Conservation (phyloP, 2,329 filamentous ascomycete species). For the Alternaria arbusti region DNA sequence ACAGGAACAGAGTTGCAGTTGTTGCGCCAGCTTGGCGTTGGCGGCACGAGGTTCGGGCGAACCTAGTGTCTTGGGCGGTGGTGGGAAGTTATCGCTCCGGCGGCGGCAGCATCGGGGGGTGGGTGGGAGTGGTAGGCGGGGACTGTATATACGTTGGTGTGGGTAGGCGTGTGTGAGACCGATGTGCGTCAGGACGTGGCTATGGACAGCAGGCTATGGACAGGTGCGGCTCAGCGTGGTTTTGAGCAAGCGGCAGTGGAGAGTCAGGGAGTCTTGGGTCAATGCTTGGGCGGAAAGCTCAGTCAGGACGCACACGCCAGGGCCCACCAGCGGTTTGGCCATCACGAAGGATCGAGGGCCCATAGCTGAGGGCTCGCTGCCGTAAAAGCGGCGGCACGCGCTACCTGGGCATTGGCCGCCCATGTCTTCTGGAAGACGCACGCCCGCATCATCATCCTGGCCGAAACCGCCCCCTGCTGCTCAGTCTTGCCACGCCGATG, state of each 20-base stretch:
- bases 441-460: constrained; percentile 15
- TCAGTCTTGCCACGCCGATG: constrained; percentile 6
- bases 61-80: constrained; percentile 34
- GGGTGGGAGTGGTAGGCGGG: neutral
- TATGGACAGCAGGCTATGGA: constrained; percentile 10
- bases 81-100: neutral
- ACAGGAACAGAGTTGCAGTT: constrained; percentile 42
- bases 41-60: constrained; percentile 44
- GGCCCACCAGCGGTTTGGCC: constrained; percentile 22
- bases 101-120: constrained; percentile 1
- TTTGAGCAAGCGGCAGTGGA: constrained; percentile 38
- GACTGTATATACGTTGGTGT: neutral
- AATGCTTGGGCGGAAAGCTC: constrained; percentile 27
- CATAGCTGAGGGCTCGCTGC: constrained; percentile 13
- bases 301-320: constrained; percentile 24
- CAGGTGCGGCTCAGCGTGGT: constrained; percentile 47
- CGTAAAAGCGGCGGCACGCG: constrained; percentile 20
- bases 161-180: constrained; percentile 8
- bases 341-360: constrained; percentile 7
- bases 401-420: constrained; percentile 5
- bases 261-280: constrained; percentile 25
- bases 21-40: constrained; percentile 48
- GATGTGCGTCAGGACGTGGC: neutral
- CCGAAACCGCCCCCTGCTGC: constrained; percentile 12
- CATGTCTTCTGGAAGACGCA: constrained; percentile 29